Conservation (phyloP, 169 alveolate genomes). For the Eimeria praecox region DNA sequence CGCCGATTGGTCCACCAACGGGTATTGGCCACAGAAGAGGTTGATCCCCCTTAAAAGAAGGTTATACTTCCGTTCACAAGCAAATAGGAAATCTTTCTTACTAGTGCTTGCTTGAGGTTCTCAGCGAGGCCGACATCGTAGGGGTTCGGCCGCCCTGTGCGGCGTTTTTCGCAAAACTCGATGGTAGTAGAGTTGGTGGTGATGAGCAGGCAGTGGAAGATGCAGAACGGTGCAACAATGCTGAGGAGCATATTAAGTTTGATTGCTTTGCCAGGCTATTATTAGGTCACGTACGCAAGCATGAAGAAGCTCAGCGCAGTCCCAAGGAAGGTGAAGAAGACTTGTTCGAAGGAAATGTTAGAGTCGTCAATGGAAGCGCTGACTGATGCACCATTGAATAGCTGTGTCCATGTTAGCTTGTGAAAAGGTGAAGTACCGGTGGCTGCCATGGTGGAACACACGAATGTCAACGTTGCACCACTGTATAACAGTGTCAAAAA, state of each 20-base stretch:
- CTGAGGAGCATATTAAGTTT: slow-evolving; percentile 61
- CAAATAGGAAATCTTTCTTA: slow-evolving; percentile 1
- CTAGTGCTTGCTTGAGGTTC: slow-evolving; percentile 82
- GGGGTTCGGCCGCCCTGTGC: slow-evolving; percentile 81
- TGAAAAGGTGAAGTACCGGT: slow-evolving; percentile 20
- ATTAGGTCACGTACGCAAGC: slow-evolving; percentile 26
- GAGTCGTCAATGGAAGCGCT: slow-evolving; percentile 73
- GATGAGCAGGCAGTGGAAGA: slow-evolving; percentile 83
- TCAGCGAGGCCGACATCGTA: slow-evolving; percentile 84
- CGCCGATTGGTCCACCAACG: slow-evolving; percentile 84
- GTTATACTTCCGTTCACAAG: neutral
- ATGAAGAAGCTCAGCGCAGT: slow-evolving; percentile 76
- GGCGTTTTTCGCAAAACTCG: slow-evolving; percentile 87
- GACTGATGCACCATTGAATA: slow-evolving; percentile 53
- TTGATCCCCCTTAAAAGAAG: slow-evolving; percentile 80
- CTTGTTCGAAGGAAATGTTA: slow-evolving; percentile 78
- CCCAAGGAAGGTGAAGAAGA: slow-evolving; percentile 81
- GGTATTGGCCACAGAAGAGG: slow-evolving; percentile 85
- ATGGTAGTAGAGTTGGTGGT: slow-evolving; percentile 84
- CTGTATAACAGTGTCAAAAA: slow-evolving; percentile 84
- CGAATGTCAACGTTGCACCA: slow-evolving; percentile 46
- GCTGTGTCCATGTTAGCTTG: neutral
- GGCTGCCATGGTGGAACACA: slow-evolving; percentile 47
- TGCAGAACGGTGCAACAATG: slow-evolving; percentile 84
- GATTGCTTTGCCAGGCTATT: slow-evolving; percentile 15